These are phyloP conservation scores for Setomelanomma holmii DNA, from an alignment of 2,329 filamentous ascomycete species.

Conservation along the genomic window DNA sequence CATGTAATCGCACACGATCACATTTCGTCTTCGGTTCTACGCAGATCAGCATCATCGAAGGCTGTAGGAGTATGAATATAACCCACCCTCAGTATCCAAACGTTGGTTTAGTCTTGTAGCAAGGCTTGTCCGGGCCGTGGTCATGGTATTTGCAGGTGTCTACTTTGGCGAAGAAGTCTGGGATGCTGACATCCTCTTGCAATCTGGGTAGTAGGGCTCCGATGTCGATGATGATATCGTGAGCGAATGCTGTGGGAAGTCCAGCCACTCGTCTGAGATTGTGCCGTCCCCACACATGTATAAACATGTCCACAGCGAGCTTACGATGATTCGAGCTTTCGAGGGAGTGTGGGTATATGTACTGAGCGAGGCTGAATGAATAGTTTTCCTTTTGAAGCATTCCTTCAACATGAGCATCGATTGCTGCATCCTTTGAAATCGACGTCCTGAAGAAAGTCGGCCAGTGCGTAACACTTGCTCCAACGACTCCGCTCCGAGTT, in stretches of 20 bases:
- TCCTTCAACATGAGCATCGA: not conserved
- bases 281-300: not conserved
- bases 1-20: too few species aligned
- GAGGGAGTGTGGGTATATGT: not conserved
- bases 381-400: not conserved
- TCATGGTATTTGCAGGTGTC: constrained; percentile 11
- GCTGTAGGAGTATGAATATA: too few species aligned
- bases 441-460: constrained; percentile 1
- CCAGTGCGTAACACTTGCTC: not conserved
- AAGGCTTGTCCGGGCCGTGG: constrained; percentile 8
- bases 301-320: constrained; percentile 3
- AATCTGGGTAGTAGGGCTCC: not conserved
- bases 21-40: too few species aligned
- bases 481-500: not conserved
- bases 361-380: not conserved
- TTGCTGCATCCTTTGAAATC: constrained; percentile 6
- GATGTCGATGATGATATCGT: not conserved
- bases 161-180: too few species aligned
- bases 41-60: too few species aligned
- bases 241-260: constrained; percentile 1
- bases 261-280: not conserved
- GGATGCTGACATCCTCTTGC: too few species aligned
- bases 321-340: not conserved
- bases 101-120: constrained; percentile 8
- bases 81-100: not conserved